A percentile compares a stretch with the other conserved stretches of the same genome.
phyloP scores from a whole-genome alignment of 345 rosid species.

The Durio zibethinus region DNA sequence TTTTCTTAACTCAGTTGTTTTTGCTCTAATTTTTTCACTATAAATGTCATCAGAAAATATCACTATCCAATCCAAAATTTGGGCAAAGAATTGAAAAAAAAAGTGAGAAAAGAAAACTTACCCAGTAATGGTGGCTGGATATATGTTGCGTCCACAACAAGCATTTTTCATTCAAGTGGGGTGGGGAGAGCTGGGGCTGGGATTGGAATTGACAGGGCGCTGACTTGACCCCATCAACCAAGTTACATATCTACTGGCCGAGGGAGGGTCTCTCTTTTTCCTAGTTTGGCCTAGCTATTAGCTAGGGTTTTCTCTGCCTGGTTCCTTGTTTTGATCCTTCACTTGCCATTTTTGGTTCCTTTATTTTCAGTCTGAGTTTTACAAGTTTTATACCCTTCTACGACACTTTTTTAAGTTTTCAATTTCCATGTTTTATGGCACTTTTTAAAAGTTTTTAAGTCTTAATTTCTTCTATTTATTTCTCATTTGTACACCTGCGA shows the following conservation, averaged over 20 bases:
- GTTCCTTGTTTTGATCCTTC: slow-evolving; percentile 28
- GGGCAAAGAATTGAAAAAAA: not conserved
- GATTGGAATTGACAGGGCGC: slow-evolving; percentile 32
- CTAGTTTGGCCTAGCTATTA: not conserved
- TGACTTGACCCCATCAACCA: slow-evolving; percentile 12
- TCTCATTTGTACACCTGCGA: no score
- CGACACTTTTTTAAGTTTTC: no score
- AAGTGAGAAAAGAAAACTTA: not conserved
- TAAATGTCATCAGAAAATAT: slow-evolving; percentile 13
- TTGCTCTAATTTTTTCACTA: slow-evolving; percentile 3
- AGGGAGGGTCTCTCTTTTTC: not conserved
- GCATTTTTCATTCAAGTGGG: slow-evolving; percentile 20
- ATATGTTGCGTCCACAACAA: slow-evolving; percentile 40
- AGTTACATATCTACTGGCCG: not conserved
- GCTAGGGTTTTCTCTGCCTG: slow-evolving; percentile 19
- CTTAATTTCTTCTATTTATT: no score
- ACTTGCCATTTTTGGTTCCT: slow-evolving; percentile 31
- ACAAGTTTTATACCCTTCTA: not conserved
- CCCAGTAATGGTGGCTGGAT: slow-evolving; percentile 20
- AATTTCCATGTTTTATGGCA: no score
- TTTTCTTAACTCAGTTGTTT: slow-evolving; percentile 18
- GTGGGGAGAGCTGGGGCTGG: slow-evolving; percentile 7
- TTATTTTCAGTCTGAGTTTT: not conserved
- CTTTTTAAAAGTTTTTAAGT: no score
- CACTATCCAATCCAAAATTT: slow-evolving; percentile 18